phyloP scores from a whole-genome alignment of 2,329 filamentous ascomycete species.

The Sporothrix phasma region DNA sequence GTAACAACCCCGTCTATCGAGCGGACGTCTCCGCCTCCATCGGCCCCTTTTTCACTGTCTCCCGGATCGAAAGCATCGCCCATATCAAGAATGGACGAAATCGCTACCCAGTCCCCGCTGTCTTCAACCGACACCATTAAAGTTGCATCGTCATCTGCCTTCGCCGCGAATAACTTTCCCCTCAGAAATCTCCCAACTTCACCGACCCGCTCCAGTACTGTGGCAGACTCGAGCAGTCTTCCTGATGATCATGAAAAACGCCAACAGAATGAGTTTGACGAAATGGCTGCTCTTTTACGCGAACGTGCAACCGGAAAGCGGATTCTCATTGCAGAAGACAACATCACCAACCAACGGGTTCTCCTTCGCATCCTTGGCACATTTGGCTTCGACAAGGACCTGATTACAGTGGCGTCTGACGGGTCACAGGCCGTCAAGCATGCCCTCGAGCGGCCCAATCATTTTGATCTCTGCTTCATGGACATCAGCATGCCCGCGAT shows the following conservation, averaged over 20 bases:
- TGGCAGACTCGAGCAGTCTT: neutral
- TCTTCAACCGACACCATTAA: neutral
- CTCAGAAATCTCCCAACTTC: neutral
- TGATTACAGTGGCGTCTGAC: constrained; percentile 33
- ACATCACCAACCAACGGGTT: constrained; percentile 34
- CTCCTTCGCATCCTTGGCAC: constrained; percentile 28
- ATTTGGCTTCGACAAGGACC: constrained; percentile 29
- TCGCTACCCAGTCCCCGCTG: neutral
- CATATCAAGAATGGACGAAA: neutral
- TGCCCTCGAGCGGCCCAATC: constrained; percentile 31
- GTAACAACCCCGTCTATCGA: neutral
- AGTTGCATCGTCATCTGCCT: neutral
- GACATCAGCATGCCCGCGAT: constrained; percentile 51
- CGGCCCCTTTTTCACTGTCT: neutral
- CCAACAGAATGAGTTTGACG: neutral
- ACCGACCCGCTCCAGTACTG: neutral
- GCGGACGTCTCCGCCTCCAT: neutral
- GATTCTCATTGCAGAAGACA: constrained; percentile 33
- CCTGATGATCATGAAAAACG: neutral
- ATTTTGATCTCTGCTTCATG: constrained; percentile 44
- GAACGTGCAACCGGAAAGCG: constrained; percentile 31
- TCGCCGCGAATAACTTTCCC: neutral
- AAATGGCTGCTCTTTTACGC: constrained; percentile 20
- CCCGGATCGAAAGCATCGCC: neutral
- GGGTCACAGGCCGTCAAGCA: constrained; percentile 34